A percentile compares a stretch with the other conserved stretches of the same genome.
phyloP scores from a whole-genome alignment of 2,329 filamentous ascomycete species.

The Cadophora gregata region DNA sequence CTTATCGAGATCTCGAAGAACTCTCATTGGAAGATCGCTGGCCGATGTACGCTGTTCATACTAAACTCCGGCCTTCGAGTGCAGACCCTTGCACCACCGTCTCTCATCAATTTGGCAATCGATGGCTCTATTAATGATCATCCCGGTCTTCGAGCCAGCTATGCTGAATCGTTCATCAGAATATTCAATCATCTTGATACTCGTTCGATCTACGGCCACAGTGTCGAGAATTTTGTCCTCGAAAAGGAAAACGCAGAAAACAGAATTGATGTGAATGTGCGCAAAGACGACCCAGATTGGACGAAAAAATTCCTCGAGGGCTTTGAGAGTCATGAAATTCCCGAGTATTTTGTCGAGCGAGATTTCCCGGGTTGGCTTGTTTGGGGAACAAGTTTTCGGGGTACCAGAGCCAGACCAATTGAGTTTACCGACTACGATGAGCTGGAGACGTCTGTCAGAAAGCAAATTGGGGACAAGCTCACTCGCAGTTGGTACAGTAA shows the following conservation, averaged over 20 bases:
- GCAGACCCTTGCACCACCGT: conserved; percentile 79
- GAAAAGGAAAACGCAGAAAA: conserved; percentile 81
- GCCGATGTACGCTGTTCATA: conserved; percentile 86
- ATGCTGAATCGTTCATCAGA: conserved; percentile 76
- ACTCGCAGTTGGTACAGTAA: conserved; percentile 85
- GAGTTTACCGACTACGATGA: conserved; percentile 77
- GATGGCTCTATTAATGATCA: conserved; percentile 88
- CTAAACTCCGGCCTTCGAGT: conserved; percentile 92
- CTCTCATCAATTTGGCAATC: conserved; percentile 83
- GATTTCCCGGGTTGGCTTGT: conserved; percentile 97
- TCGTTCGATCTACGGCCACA: conserved; percentile 83
- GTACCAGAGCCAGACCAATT: conserved; percentile 72
- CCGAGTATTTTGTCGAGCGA: conserved; percentile 88
- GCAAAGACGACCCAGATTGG: conserved; percentile 76
- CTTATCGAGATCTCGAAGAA: conserved; percentile 77
- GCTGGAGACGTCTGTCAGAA: conserved; percentile 73
- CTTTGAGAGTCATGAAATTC: conserved; percentile 74
- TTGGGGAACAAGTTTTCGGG: conserved; percentile 88
- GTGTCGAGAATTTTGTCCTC: conserved; percentile 84
- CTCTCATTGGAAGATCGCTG: conserved; percentile 97
- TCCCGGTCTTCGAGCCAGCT: conserved; percentile 81
- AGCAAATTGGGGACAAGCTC: conserved; percentile 80
- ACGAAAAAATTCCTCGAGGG: conserved; percentile 78
- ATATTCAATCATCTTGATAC: conserved; percentile 88
- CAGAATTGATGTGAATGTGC: conserved; percentile 75